phyloP scores from a whole-genome alignment of 2,329 filamentous ascomycete species.

The Fusarium musae region DNA sequence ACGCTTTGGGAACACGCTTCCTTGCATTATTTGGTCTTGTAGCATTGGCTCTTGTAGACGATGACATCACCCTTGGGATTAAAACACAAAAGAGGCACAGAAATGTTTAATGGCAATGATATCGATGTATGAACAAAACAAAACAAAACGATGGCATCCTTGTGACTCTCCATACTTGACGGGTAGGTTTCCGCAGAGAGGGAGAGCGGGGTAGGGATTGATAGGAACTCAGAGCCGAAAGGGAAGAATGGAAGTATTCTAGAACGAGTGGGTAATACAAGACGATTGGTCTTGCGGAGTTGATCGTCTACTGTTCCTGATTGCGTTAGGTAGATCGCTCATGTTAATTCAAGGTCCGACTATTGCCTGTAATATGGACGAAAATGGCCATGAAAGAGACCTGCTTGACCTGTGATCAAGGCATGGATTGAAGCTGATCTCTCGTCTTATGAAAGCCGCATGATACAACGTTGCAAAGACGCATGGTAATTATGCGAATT shows the following conservation, averaged over 20 bases:
- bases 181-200: background rate
- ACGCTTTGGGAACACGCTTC: conserved; percentile 34
- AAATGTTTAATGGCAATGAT: background rate
- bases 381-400: background rate
- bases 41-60: conserved; percentile 5
- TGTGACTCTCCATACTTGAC: background rate
- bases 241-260: conserved; percentile 6
- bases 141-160: background rate
- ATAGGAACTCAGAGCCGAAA: conserved; percentile 6
- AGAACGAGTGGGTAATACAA: conserved; percentile 19
- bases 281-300: conserved; percentile 18
- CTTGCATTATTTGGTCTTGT: conserved; percentile 22
- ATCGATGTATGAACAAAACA: conserved; percentile 7
- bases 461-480: background rate
- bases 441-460: background rate
- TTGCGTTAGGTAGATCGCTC: conserved; percentile 18
- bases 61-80: conserved; percentile 5
- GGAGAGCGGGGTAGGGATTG: conserved; percentile 23
- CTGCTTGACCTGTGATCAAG: background rate
- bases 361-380: background rate
- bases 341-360: background rate
- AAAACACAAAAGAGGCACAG: background rate
- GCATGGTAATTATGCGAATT: background rate
- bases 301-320: conserved; percentile 30
- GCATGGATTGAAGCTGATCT: background rate